These are phyloP conservation scores for Polytrichum formosum DNA, from an alignment of 225 moss, liverwort and hornwort species.

Conservation along the genomic window DNA sequence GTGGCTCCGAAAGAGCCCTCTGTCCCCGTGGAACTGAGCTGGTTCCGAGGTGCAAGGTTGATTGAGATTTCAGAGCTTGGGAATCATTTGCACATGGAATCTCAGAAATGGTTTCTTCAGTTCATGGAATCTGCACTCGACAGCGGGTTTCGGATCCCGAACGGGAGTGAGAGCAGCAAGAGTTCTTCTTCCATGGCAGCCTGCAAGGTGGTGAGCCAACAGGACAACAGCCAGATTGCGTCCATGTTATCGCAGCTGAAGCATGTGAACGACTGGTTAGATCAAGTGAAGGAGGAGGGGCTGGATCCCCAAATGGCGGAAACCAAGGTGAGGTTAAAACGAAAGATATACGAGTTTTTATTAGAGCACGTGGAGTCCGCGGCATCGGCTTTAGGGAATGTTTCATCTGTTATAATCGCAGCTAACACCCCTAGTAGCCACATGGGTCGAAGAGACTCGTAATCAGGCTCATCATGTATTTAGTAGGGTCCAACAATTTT, in stretches of 20 bases:
- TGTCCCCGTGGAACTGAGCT: background rate
- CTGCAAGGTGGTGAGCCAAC: constrained; percentile 36
- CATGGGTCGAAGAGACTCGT: constrained; percentile 11
- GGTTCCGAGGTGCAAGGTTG: constrained; percentile 28
- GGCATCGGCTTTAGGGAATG: constrained; percentile 60
- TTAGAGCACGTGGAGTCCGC: constrained; percentile 68
- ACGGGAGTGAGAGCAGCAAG: constrained; percentile 2
- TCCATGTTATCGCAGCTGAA: constrained; percentile 63
- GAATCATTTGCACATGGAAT: constrained; percentile 34
- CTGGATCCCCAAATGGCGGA: constrained; percentile 24
- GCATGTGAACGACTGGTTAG: constrained; percentile 66
- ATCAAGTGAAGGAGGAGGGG: constrained; percentile 40
- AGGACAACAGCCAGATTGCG: constrained; percentile 57
- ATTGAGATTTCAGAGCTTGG: constrained; percentile 41
- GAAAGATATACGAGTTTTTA: constrained; percentile 60
- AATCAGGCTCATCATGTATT: background rate
- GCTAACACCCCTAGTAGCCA: constrained; percentile 2
- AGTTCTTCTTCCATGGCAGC: constrained; percentile 3
- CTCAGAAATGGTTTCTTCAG: constrained; percentile 53
- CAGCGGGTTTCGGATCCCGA: constrained; percentile 29
- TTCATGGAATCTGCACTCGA: constrained; percentile 59
- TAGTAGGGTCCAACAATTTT: too few relatives aligned
- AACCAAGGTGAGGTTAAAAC: constrained; percentile 46
- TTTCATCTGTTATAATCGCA: constrained; percentile 16
- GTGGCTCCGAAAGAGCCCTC: constrained; percentile 9